Percentiles rank a stretch among this genome's conserved stretches.
phyloP scores from a whole-genome alignment of 192 early-diverging fungal genomes.

The Backusella westeae region DNA sequence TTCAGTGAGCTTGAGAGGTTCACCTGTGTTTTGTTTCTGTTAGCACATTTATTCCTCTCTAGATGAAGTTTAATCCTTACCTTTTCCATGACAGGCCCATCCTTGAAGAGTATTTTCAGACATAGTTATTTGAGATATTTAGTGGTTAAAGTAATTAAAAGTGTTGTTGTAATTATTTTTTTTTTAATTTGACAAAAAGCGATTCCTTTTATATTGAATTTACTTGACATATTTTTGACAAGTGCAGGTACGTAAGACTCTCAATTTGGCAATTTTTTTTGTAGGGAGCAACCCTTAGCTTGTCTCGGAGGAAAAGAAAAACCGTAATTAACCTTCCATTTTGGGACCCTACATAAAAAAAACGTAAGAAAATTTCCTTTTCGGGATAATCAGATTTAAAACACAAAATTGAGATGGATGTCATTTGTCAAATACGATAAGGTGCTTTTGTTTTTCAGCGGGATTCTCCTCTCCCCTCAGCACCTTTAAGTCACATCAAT shows the following conservation, averaged over 20 bases:
- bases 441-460: no score
- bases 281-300: no score
- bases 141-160: neutral
- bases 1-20: neutral
- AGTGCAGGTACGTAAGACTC: neutral
- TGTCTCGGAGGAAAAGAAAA: neutral
- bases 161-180: neutral
- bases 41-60: neutral
- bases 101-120: slow-evolving; percentile 21
- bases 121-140: slow-evolving; percentile 6
- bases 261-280: neutral
- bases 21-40: neutral
- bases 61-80: neutral
- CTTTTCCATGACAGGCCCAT: slow-evolving; percentile 24
- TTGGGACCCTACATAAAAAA: neutral
- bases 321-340: neutral
- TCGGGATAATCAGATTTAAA: neutral
- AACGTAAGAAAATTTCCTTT: neutral
- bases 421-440: no score
- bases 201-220: neutral
- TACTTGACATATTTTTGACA: neutral
- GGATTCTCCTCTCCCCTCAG: neutral
- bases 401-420: neutral
- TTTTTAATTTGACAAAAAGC: neutral
- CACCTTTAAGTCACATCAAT: neutral